Base-by-base conservation (phyloP, 331 rosid genomes). In the Pyracantha coccinea region DNA sequence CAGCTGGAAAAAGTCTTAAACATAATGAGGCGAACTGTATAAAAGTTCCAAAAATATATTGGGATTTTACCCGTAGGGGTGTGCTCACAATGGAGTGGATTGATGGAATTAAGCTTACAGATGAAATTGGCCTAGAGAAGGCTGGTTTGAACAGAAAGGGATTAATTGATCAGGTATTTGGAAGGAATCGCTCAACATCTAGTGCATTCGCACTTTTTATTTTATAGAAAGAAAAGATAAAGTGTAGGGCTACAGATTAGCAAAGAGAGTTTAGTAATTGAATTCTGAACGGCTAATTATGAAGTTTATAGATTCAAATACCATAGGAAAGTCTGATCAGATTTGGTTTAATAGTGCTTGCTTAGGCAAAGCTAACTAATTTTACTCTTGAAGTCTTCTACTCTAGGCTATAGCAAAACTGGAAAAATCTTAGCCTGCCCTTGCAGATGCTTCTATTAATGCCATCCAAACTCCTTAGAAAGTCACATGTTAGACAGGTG, bases 31-130 rank as follows among this genome's bases (percentile, higher is more conserved):
- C 60, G 20, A 83, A 80, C 61, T 54, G 74, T 38, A 60, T 95
- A 80, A 92, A 88, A 83, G 99, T 91, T 75, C 97, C 99, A 72
- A 95, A 92, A 88, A 95, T 95, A 83, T 95, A 84, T 72, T 95
- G 99, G 99, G 85, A 87, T 61, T 59, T 84, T 74, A 92, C 96
- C 16, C 74, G 87, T 72, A 69, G 87, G 38, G 89, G 93, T 59
- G 86, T 95, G 83, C 90, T 95, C 79, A 95, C 99, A 38, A 95
- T 92, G 99, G 99, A 95, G 76, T 95, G 99, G 97, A 35, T 95
- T 57, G 96, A 95, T 82, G 97, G 97, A 72, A 92, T 95, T 71
- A 95, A 95, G 90, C 97, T 95, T 74, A 92, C 99, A 8, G 96
- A 95, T 86, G 93, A 90, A 80, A 65, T 45, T n/a, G 81, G 88